These are phyloP conservation scores for Pseudoturritis turrita DNA, from an alignment of 345 rosid genomes.

Conservation along the genomic window DNA sequence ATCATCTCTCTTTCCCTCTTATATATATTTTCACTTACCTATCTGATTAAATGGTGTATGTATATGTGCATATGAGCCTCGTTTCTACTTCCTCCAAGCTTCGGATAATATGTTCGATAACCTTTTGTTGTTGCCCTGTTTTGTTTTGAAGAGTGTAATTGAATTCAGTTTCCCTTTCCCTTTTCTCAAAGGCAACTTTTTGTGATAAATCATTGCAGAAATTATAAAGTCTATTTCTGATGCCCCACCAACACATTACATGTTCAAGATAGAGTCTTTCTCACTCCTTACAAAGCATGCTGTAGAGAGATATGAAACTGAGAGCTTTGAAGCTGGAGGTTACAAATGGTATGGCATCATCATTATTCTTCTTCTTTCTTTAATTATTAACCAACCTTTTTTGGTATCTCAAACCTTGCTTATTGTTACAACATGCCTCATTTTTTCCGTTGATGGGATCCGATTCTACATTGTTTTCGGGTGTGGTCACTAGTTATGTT, in stretches of 20 bases:
- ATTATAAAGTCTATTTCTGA: slow-evolving; percentile 39
- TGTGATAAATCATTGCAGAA: slow-evolving; percentile 29
- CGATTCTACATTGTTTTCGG: not conserved
- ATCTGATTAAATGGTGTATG: not conserved
- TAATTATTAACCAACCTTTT: not conserved
- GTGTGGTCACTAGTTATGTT: not conserved
- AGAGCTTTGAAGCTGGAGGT: slow-evolving; percentile 62
- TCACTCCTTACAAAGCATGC: slow-evolving; percentile 42
- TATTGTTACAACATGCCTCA: not conserved
- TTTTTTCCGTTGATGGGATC: not conserved
- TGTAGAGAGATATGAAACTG: slow-evolving; percentile 56
- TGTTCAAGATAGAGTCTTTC: slow-evolving; percentile 43
- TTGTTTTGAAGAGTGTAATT: not conserved
- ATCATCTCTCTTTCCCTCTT: slow-evolving; percentile 1
- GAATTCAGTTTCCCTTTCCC: not conserved
- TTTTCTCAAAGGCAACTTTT: not conserved
- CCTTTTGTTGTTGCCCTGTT: not conserved
- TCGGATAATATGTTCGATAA: not conserved
- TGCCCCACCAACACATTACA: slow-evolving; percentile 50
- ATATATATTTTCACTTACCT: not conserved
- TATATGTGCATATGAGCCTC: not conserved
- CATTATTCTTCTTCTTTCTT: not conserved
- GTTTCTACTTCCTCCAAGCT: not conserved
- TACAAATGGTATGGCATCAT: slow-evolving; percentile 50
- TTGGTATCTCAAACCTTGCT: not conserved